Evolutionary conservation across 495 filamentous ascomycete genomes (phyloP).

Genomic region (Acidiella bohemica): DNA sequence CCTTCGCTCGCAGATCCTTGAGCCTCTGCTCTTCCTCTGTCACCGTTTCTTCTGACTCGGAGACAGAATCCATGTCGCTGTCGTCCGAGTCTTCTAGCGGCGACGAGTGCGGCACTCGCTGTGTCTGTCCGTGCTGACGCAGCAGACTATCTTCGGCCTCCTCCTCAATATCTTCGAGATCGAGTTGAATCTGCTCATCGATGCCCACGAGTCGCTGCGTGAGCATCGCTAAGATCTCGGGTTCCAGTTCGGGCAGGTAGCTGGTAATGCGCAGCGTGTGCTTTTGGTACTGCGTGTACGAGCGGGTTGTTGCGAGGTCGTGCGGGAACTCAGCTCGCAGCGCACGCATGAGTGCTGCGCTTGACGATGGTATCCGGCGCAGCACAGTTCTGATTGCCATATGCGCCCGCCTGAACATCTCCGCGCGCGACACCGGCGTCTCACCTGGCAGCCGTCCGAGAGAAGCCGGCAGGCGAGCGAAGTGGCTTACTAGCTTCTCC

Average conservation of each 20-base stretch:
- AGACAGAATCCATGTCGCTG: constrained; percentile 27
- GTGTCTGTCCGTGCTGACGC: too few species aligned
- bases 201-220: constrained; percentile 77
- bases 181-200: constrained; percentile 85
- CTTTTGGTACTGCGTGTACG: constrained; percentile 19
- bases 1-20: constrained; percentile 58
- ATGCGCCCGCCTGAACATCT: constrained; percentile 17
- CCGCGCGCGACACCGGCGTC: constrained; percentile 7
- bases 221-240: constrained; percentile 70
- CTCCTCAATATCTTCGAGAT: constrained; percentile 74
- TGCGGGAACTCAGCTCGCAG: constrained; percentile 13
- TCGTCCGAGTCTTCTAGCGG: constrained; percentile 35
- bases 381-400: constrained; percentile 10
- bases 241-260: constrained; percentile 68
- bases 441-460: constrained; percentile 17
- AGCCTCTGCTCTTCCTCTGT: constrained; percentile 35
- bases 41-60: constrained; percentile 21
- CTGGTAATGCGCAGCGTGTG: constrained; percentile 51
- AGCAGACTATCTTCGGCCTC: constrained; percentile 46
- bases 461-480: constrained; percentile 35
- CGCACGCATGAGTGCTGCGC: constrained; percentile 2
- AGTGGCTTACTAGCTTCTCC: constrained; percentile 64
- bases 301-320: constrained; percentile 11
- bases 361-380: constrained; percentile 14
- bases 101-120: constrained; percentile 21